Evolutionary conservation across 2,329 filamentous ascomycete species (phyloP).

Genomic region (Paraphaeosphaeria sporulosa): DNA sequence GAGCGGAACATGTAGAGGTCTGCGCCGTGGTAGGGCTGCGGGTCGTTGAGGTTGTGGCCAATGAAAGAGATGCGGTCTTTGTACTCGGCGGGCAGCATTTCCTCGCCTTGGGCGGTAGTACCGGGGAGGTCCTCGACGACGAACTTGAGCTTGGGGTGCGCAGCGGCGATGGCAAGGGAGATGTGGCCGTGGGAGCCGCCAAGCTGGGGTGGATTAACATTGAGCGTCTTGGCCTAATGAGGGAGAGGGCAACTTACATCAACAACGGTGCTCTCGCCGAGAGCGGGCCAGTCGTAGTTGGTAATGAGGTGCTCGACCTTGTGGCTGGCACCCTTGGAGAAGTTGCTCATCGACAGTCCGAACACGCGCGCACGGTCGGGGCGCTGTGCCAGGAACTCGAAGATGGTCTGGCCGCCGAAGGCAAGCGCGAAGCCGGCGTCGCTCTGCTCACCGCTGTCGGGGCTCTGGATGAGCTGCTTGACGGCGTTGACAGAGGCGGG

Average conservation of each 20-base stretch:
- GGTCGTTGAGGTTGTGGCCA: slow-evolving; percentile 64
- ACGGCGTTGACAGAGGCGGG: slow-evolving; percentile 1
- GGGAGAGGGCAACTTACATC: slow-evolving; percentile 20
- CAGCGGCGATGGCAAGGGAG: slow-evolving; percentile 20
- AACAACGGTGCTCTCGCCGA: slow-evolving; percentile 20
- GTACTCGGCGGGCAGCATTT: slow-evolving; percentile 17
- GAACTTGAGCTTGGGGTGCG: slow-evolving; percentile 21
- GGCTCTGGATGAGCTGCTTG: slow-evolving; percentile 14
- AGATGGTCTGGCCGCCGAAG: slow-evolving; percentile 9
- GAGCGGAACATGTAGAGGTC: slow-evolving; percentile 54
- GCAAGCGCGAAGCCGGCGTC: slow-evolving; percentile 14
- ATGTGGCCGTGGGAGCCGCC: slow-evolving; percentile 27
- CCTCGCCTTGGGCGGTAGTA: slow-evolving; percentile 15
- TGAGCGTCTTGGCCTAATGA: not conserved
- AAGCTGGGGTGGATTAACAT: slow-evolving; percentile 14
- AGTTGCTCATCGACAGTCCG: slow-evolving; percentile 9
- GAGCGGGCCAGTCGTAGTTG: slow-evolving; percentile 20
- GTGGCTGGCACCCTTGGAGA: slow-evolving; percentile 3
- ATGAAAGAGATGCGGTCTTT: slow-evolving; percentile 39
- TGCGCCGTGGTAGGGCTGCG: slow-evolving; percentile 58
- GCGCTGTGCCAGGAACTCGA: slow-evolving; percentile 9
- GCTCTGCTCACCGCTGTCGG: slow-evolving; percentile 12
- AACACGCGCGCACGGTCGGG: slow-evolving; percentile 15
- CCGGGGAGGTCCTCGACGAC: slow-evolving; percentile 30
- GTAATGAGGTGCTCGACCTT: slow-evolving; percentile 10